Evolutionary conservation across 2,329 filamentous ascomycete genomes (phyloP), one percentile per base, ranked within the genome.

Genomic region (Aspergillus oerlinghausenensis): DNA sequence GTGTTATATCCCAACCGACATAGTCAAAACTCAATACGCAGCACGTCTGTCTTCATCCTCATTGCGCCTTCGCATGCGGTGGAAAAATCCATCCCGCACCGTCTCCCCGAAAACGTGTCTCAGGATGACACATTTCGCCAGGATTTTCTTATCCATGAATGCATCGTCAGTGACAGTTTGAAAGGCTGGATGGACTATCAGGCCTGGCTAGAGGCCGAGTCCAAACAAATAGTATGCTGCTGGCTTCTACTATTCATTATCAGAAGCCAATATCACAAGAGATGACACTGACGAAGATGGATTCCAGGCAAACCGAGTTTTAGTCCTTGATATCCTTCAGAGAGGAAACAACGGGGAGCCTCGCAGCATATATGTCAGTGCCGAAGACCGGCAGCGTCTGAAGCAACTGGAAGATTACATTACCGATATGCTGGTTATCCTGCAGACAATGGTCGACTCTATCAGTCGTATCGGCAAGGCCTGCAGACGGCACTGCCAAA

Each of bases 171-270:
- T 6, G 57, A 61, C 38, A 54, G 57, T 32, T 28, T 60, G 25
- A 42, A 26, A 23, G 55, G 57, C 26, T 61, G 59, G 59, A 55
- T 53, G 50, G 59, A 60, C 14, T 61, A 61, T 42, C 57, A 58
- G 57, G 54, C 40, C 35, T 61, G 52, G 59, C 38, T 61, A 7
- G 59, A 61, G 43, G 53, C 49, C 11, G 52, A 60, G 28, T 48
- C 47, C 19, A 60, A 53, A 29, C 45, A 55, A 42, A 55, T 52
- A 48, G 59, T 60, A 17, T 50, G 25, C 26, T 4, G 28, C 14
- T 47, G 11, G 4, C 1, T 38, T 43, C 10, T 51, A 23, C 10
- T 6, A 23, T 25, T 1, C 6, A 9, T 51, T 23, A 25, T 21
- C 21, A 3, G 9, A 19, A 4, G 42, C 5, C 5, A 5, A 14